Evolutionary conservation across 139 green algal species (phyloP).

Genomic region (Coelastrella sp.): DNA sequence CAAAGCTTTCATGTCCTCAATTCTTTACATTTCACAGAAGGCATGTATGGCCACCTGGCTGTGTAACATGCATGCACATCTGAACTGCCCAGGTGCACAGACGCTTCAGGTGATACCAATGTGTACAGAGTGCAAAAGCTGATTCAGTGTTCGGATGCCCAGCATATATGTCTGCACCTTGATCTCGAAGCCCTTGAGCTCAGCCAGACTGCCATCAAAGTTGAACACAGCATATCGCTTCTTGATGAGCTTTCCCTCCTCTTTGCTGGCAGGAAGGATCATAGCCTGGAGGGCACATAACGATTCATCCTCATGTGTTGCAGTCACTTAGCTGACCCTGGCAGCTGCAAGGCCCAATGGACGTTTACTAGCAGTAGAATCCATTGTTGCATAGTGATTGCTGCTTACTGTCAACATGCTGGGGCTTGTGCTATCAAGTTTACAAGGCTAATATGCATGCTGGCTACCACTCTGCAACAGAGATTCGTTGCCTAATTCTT

Average conservation of each 20-base stretch:
- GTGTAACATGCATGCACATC: neutral
- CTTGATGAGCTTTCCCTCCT: conserved; percentile 99
- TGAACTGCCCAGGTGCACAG: neutral
- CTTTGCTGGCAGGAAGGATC: conserved; percentile 95
- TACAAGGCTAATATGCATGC: too few species aligned
- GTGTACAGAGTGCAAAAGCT: too few species aligned
- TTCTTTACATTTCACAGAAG: neutral
- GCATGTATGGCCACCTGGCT: neutral
- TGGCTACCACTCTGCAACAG: too few species aligned
- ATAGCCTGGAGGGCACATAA: conserved; percentile 75
- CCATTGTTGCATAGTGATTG: too few species aligned
- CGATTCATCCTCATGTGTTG: neutral
- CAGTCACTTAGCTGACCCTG: neutral
- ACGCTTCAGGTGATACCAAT: too few species aligned
- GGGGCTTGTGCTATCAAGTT: too few species aligned
- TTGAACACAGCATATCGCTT: conserved; percentile 99
- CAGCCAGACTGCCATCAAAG: conserved; percentile 90
- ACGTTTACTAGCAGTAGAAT: too few species aligned
- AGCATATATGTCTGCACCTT: conserved; percentile 2
- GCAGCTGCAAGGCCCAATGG: too few species aligned
- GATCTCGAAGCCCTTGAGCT: conserved; percentile 87
- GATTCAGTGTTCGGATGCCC: too few species aligned
- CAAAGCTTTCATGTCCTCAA: neutral
- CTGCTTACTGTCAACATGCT: too few species aligned
- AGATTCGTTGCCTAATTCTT: too few species aligned